Evolutionary conservation across 75 land plant genomes (phyloP).

Genomic region (Sequoia sempervirens): DNA sequence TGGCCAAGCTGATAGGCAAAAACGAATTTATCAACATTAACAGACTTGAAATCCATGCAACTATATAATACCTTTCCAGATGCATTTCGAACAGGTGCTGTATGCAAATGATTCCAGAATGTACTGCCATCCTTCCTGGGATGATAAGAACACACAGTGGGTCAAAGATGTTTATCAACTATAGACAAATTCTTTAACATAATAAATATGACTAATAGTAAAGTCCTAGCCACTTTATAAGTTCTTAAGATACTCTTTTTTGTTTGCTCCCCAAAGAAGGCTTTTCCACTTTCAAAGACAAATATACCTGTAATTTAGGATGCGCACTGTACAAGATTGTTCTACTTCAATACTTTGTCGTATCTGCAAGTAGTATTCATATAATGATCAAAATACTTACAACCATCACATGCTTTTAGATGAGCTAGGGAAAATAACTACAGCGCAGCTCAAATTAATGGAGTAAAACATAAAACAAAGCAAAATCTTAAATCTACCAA

Average conservation of each 20-base stretch:
- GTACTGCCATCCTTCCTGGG: slow-evolving; percentile 73
- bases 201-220: neutral
- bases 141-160: slow-evolving; percentile 1
- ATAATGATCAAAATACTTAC: neutral
- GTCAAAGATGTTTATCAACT: neutral
- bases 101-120: slow-evolving; percentile 78
- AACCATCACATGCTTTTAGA: neutral
- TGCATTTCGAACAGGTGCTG: slow-evolving; percentile 77
- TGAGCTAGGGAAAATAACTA: neutral
- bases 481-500: neutral
- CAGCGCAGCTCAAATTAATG: neutral
- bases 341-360: slow-evolving; percentile 45
- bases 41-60: neutral
- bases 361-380: slow-evolving; percentile 36
- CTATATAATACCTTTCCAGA: slow-evolving; percentile 61
- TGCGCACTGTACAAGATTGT: slow-evolving; percentile 67
- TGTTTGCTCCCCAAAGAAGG: neutral
- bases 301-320: slow-evolving; percentile 80
- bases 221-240: neutral
- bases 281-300: neutral
- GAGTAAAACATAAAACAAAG: neutral
- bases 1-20: neutral
- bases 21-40: neutral
- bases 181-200: neutral
- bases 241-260: neutral